phyloP scores from a whole-genome alignment of 495 filamentous ascomycete genomes.

The Immersiella caudata region DNA sequence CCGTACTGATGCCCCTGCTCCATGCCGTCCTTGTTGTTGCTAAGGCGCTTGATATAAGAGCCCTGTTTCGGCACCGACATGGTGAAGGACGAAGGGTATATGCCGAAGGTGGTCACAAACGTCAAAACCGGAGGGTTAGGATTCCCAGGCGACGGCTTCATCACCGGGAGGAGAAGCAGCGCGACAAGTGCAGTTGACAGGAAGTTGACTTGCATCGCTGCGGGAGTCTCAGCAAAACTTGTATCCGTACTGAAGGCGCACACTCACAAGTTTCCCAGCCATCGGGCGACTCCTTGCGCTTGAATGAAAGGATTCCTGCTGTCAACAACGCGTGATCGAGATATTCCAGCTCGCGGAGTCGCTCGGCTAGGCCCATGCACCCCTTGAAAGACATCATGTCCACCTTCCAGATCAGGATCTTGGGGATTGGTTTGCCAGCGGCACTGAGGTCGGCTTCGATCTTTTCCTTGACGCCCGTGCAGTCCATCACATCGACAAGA shows the following conservation, averaged over 20 bases:
- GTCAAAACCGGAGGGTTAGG: conserved; percentile 30
- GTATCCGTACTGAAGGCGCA: not conserved
- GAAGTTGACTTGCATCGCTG: conserved; percentile 33
- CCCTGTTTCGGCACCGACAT: conserved; percentile 30
- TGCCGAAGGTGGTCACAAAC: conserved; percentile 32
- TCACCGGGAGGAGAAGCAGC: conserved; percentile 43
- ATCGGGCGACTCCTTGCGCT: conserved; percentile 30
- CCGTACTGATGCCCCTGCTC: conserved; percentile 33
- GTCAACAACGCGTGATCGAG: conserved; percentile 33
- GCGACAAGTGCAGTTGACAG: conserved; percentile 43
- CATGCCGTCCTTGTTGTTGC: conserved; percentile 32
- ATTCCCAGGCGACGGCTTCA: conserved; percentile 34
- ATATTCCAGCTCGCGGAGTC: conserved; percentile 20
- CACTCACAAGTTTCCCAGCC: conserved; percentile 32
- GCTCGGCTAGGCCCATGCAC: conserved; percentile 20
- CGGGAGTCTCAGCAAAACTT: not conserved
- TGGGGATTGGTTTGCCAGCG: conserved; percentile 19
- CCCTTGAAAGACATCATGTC: conserved; percentile 34
- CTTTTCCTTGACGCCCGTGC: conserved; percentile 23
- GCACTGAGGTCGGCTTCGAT: conserved; percentile 26
- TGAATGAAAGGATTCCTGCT: conserved; percentile 32
- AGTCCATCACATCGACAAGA: conserved; percentile 32
- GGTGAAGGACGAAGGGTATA: conserved; percentile 30
- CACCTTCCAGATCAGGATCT: conserved; percentile 30
- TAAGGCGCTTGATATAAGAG: conserved; percentile 31